Percentiles rank a stretch among this genome's conserved stretches.
Conservation (phyloP, 176 grass and related monocot species). For the Bothriochloa decipiens region DNA sequence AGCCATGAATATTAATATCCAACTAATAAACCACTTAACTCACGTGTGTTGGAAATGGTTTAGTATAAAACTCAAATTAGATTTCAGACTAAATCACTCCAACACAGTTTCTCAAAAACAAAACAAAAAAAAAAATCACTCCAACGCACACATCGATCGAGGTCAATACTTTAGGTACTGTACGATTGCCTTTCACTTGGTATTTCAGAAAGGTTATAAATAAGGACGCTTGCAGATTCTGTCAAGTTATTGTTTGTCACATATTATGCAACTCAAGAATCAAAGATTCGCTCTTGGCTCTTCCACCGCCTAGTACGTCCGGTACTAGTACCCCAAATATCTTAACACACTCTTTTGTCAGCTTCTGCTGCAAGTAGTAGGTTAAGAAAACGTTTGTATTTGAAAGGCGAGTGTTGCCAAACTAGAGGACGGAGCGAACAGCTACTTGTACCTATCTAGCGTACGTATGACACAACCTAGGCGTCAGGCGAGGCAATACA, state of each 20-base stretch:
- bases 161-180: no score
- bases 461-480: not conserved
- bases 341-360: not conserved
- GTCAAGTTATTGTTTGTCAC: not conserved
- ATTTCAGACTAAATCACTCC: no score
- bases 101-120: no score
- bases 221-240: not conserved
- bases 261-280: constrained; percentile 16
- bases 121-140: no score
- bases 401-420: not conserved
- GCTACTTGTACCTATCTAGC: not conserved
- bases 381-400: not conserved
- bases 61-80: no score
- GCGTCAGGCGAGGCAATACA: not conserved
- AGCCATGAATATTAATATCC: not conserved
- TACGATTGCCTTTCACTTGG: not conserved
- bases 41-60: no score
- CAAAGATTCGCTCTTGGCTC: not conserved
- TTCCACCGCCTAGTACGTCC: not conserved
- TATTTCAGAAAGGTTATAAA: not conserved
- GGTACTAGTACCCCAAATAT: constrained; percentile 13
- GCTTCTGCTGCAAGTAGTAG: not conserved
- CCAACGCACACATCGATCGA: no score
- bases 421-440: not conserved
- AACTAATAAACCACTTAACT: no score